These are phyloP conservation scores for Blastobotrys terrestris DNA, from an alignment of 805 yeast species.

Conservation along the genomic window DNA sequence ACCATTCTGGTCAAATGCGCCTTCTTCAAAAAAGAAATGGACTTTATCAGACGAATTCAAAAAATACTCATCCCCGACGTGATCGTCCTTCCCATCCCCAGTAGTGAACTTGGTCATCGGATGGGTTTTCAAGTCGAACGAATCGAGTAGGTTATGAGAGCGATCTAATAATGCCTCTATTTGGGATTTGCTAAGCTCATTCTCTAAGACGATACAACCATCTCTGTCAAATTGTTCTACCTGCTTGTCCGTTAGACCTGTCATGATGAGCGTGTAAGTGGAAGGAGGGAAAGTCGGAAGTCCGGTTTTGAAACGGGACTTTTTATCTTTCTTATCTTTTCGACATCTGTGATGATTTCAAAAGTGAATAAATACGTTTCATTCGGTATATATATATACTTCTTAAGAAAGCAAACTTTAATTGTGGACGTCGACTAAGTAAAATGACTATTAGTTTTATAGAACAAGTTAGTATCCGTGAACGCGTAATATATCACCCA, in stretches of 20 bases:
- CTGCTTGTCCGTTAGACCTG: constrained; percentile 43
- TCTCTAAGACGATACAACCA: constrained; percentile 57
- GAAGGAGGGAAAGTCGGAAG: not conserved
- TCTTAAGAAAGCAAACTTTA: too few species aligned
- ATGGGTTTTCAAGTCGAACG: constrained; percentile 50
- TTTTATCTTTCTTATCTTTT: too few species aligned
- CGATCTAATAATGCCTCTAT: constrained; percentile 37
- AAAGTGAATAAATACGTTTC: too few species aligned
- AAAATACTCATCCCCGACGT: constrained; percentile 70
- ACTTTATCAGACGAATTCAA: constrained; percentile 63
- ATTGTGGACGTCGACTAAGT: too few species aligned
- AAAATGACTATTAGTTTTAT: too few species aligned
- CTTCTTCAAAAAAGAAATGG: constrained; percentile 63
- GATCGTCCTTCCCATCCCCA: constrained; percentile 40
- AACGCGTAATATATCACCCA: constrained; percentile 41
- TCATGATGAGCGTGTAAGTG: too few species aligned
- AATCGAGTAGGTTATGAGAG: constrained; percentile 40
- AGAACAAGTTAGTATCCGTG: too few species aligned
- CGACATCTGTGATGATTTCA: too few species aligned
- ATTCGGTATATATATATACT: too few species aligned
- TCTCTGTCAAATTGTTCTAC: constrained; percentile 41
- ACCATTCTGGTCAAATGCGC: constrained; percentile 54
- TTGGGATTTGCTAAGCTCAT: constrained; percentile 43
- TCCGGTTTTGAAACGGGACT: not conserved
- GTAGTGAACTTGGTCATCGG: constrained; percentile 71